Evolutionary conservation across 108 stramenopile genomes (phyloP).

Genomic region (Fragilaria radians): DNA sequence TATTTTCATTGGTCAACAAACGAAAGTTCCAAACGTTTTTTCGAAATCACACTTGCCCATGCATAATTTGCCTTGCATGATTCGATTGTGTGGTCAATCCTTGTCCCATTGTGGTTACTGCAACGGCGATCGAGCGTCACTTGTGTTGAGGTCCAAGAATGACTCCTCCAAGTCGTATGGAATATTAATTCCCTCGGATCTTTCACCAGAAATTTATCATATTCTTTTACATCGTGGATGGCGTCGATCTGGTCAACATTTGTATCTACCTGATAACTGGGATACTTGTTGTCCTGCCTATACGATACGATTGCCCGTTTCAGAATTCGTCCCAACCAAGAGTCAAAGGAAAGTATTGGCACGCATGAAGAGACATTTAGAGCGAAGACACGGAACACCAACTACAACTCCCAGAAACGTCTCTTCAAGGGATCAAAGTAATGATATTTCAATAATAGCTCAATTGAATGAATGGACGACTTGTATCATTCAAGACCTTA

Average conservation of each 20-base stretch:
- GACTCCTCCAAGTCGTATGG: conserved; percentile 61
- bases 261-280: conserved; percentile 76
- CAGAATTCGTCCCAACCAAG: conserved; percentile 47
- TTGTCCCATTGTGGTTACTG: conserved; percentile 71
- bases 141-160: conserved; percentile 9
- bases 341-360: conserved; percentile 54
- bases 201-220: conserved; percentile 31
- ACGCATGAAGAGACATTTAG: conserved; percentile 31
- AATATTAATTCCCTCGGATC: conserved; percentile 33
- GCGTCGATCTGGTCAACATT: conserved; percentile 73
- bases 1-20: no score
- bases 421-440: neutral
- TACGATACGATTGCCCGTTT: conserved; percentile 58
- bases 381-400: conserved; percentile 9
- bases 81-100: conserved; percentile 51
- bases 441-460: neutral
- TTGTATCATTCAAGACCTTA: neutral
- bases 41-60: no score
- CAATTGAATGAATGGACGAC: neutral
- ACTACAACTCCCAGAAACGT: neutral
- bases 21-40: no score
- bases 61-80: neutral
- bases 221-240: conserved; percentile 64
- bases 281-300: conserved; percentile 77
- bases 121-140: conserved; percentile 39